Base-by-base conservation (phyloP, 805 yeast genomes). In the Sugiyamaella qingdaonensis region DNA sequence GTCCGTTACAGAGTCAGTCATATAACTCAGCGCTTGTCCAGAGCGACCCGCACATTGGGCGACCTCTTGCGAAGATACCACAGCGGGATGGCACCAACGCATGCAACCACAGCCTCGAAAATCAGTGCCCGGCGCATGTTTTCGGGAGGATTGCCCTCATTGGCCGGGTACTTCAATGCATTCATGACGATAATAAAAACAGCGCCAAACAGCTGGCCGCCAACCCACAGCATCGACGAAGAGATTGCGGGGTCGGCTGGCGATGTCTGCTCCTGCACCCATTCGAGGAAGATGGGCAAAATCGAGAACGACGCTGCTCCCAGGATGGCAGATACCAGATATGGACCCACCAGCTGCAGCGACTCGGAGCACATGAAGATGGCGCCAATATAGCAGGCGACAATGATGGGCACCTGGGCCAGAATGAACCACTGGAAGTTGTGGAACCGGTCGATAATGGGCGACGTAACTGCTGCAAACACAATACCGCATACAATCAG, bases 161-260 rank as follows among this genome's bases (percentile, higher is more conserved):
- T 51, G 4, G 57, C 54, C 13, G 55, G 47, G 49, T 61, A 59
- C 46, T 64, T 64, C 51, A 67, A 51, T 3, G 67, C 67, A 45
- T 64, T 56, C 69, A 67, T 66, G 39, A 59, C 47, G 27, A 67
- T 65, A 49, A 67, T 64, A 49, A 67, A 66, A 9, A 67, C 56
- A 10, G 67, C 70, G 33, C 70, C 70, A 19, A 67, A 52, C 11
- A 64, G 35, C 52, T 67, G 65, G 21, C 70, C 70, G 3, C 65
- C 64, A 24, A 60, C 58, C 70, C 70, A 67, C 35, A 67, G 55
- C 29, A 64, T 36, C 10, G 65, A 58, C 2, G 68, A 59, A 2
- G 66, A 58, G 1, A 67, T 60, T 1, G 66, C 69, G 8, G 68
- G 66, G 11, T 64, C 61, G 10, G 63, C 67, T 10, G 70, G 70